A percentile compares a stretch with the other conserved stretches of the same genome.
phyloP scores from a whole-genome alignment of 2,329 filamentous ascomycete species.

The Cladophialophora exuberans region DNA sequence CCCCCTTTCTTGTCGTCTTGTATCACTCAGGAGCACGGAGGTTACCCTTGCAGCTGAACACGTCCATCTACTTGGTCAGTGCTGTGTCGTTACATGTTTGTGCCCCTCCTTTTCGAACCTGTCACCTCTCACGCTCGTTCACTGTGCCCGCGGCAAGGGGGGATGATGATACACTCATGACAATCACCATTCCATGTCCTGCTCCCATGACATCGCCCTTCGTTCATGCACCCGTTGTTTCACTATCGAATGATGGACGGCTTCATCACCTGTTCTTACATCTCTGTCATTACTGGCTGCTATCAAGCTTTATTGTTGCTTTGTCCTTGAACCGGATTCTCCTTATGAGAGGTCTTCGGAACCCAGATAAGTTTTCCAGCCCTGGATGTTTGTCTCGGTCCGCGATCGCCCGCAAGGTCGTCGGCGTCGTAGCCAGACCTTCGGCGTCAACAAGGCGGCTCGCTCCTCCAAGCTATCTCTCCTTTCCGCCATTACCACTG shows the following conservation, averaged over 20 bases:
- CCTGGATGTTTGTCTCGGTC: slow-evolving; percentile 28
- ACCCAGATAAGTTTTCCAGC: slow-evolving; percentile 4
- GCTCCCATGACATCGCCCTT: slow-evolving; percentile 11
- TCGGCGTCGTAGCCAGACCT: slow-evolving; percentile 29
- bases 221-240: slow-evolving; percentile 8
- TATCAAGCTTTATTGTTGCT: slow-evolving; percentile 2
- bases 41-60: slow-evolving; percentile 10
- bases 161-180: slow-evolving; percentile 15
- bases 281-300: slow-evolving; percentile 19
- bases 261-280: not conserved
- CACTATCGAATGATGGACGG: slow-evolving; percentile 20
- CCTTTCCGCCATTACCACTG: slow-evolving; percentile 31
- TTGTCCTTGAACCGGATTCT: not conserved
- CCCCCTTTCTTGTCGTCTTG: slow-evolving; percentile 9
- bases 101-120: slow-evolving; percentile 25
- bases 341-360: slow-evolving; percentile 6
- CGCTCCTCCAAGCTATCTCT: slow-evolving; percentile 34
- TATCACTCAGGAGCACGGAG: slow-evolving; percentile 23
- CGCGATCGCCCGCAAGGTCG: slow-evolving; percentile 28
- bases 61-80: slow-evolving; percentile 7
- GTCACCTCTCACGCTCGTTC: slow-evolving; percentile 22
- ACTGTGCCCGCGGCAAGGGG: slow-evolving; percentile 21
- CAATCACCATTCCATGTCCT: slow-evolving; percentile 1
- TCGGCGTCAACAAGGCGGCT: slow-evolving; percentile 29
- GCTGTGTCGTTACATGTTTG: slow-evolving; percentile 21